A percentile compares a stretch with the other conserved stretches of the same genome.
Evolutionary conservation across 2,329 filamentous ascomycete species (phyloP).

Genomic region (Leptosphaerulina australis): DNA sequence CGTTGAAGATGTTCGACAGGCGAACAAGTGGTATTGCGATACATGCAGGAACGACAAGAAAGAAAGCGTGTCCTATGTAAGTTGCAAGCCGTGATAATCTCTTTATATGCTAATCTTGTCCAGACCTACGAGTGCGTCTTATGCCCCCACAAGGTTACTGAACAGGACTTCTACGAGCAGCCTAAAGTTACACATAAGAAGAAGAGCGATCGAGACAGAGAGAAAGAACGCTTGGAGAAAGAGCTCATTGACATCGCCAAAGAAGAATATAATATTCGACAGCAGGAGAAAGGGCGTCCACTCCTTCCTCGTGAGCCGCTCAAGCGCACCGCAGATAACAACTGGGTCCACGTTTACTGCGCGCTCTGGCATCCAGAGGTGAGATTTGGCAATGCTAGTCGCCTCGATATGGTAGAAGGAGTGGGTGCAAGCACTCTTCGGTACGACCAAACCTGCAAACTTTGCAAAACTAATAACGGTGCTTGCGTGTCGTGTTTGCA

Average conservation of each 20-base stretch:
- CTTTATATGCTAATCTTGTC: constrained; percentile 25
- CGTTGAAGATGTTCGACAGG: constrained; percentile 70
- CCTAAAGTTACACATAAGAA: constrained; percentile 82
- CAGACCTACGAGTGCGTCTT: constrained; percentile 90
- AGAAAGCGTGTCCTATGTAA: constrained; percentile 86
- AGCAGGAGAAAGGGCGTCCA: constrained; percentile 83
- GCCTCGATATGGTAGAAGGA: constrained; percentile 85
- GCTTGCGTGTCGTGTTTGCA: constrained; percentile 84
- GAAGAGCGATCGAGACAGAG: constrained; percentile 89
- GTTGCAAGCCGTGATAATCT: constrained; percentile 29
- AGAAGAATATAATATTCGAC: constrained; percentile 81
- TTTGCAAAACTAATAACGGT: constrained; percentile 76
- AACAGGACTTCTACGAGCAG: constrained; percentile 82
- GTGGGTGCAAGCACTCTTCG: constrained; percentile 75
- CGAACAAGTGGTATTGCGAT: constrained; percentile 87
- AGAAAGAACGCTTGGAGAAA: constrained; percentile 84
- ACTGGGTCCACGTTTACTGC: constrained; percentile 96
- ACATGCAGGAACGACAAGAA: constrained; percentile 95
- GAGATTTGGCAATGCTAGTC: constrained; percentile 84
- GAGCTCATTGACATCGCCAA: constrained; percentile 80
- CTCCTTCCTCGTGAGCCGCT: constrained; percentile 84
- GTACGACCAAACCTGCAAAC: constrained; percentile 80
- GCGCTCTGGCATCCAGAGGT: constrained; percentile 91
- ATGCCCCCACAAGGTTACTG: constrained; percentile 81
- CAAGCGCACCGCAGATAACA: constrained; percentile 93